Base-by-base conservation (phyloP, 495 filamentous ascomycete species). In the Podospora bellae-mahoneyi region DNA sequence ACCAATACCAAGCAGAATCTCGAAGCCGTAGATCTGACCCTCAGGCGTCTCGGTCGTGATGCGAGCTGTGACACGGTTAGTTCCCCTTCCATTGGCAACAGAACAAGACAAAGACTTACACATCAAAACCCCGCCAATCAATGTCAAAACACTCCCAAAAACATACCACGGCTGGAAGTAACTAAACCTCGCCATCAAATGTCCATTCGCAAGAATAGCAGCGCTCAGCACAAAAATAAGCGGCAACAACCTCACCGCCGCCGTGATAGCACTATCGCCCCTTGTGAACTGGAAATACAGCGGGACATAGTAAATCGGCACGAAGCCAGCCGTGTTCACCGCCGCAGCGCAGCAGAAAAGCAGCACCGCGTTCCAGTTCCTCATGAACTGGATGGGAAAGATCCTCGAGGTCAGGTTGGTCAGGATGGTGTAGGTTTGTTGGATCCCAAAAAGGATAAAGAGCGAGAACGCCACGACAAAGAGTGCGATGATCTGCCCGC, bases 141-240 rank as follows among this genome's bases (percentile, higher is more conserved):
- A 23, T n/a, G 77, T 71, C n/a, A 88, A 68, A 28, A 79, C 67
- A 13, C 83, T 83, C 0, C 81, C 83, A 1, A 80, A 63, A 4
- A 85, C 62, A 72, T 85, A 91, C 82, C 87, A 87, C 0, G 84
- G 84, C 78, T 83, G 82, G 74, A 89, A 89, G 69, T 83, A 83
- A 1, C 83, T 81, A 9, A 77, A 69, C 32, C 77, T 79, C 2
- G 77, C 71, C 72, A 91, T 81, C 27, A 87, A 64, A 6, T 73
- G 76, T 27, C 89, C 88, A 61, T 84, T 83, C 44, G 74, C 55
- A 13, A 88, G 71, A 54, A 76, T 77, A 32, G 75, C 71, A 64
- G 80, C 74, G 32, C 87, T 80, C 60, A 84, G 70, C 4, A 87
- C 60, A 58, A 80, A 58, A 58, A 89, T 80, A 65, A 85, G 86